Percentiles rank a stretch among this genome's conserved stretches.
phyloP scores from a whole-genome alignment of 345 rosid genomes.

The Moricandia arvensis region DNA sequence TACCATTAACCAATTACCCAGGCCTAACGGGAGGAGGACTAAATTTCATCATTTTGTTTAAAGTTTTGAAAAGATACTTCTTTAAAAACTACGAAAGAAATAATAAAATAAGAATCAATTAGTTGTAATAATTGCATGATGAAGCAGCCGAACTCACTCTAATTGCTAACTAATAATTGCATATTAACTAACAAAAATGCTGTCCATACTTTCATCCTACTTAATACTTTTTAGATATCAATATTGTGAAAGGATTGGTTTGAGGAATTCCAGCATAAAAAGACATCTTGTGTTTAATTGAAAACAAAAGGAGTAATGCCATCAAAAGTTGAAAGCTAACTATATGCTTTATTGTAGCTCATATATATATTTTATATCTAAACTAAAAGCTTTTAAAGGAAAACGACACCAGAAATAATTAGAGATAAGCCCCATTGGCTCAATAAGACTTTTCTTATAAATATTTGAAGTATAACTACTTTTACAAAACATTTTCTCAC shows the following conservation, averaged over 20 bases:
- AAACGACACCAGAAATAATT: neutral
- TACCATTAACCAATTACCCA: no score
- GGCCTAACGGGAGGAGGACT: neutral
- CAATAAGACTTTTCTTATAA: neutral
- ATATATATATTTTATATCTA: neutral
- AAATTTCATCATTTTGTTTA: neutral
- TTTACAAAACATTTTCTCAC: neutral
- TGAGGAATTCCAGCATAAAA: conserved; percentile 32
- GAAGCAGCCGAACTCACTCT: conserved; percentile 27
- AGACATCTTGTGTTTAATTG: conserved; percentile 7
- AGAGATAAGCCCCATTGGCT: neutral
- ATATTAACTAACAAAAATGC: conserved; percentile 10
- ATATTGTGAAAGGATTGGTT: conserved; percentile 19
- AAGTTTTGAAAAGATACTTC: neutral
- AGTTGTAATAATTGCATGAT: conserved; percentile 27
- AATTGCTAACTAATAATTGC: conserved; percentile 22
- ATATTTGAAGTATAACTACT: neutral
- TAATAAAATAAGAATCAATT: neutral
- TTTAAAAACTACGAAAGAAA: neutral
- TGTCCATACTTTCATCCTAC: conserved; percentile 14
- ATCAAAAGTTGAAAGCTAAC: neutral
- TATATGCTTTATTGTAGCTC: neutral
- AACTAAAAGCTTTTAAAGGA: neutral
- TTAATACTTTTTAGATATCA: neutral
- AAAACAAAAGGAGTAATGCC: neutral